Percentiles rank a stretch among this genome's conserved stretches.
These are phyloP conservation scores for Cladosporium sp. DNA, from an alignment of 2,329 filamentous ascomycete genomes.

Conservation along the genomic window DNA sequence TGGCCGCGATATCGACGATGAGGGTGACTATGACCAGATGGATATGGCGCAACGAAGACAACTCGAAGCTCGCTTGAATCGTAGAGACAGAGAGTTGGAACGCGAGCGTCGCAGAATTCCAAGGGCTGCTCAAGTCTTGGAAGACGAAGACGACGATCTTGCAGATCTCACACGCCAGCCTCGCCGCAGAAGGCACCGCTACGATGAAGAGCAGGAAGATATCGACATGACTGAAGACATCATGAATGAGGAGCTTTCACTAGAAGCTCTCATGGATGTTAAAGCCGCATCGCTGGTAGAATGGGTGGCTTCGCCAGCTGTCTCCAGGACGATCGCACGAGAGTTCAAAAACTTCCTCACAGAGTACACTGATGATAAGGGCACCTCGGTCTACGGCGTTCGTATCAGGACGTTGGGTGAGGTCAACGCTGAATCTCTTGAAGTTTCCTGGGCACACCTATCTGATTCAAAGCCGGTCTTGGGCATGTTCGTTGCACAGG, in stretches of 20 bases:
- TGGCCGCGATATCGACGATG: constrained; percentile 69
- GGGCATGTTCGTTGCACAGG: constrained; percentile 93
- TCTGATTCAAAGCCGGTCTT: constrained; percentile 87
- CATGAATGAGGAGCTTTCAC: constrained; percentile 90
- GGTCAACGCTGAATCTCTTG: constrained; percentile 90
- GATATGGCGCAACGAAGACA: constrained; percentile 62
- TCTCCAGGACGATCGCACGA: constrained; percentile 87
- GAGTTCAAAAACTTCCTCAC: constrained; percentile 98
- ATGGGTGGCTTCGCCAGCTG: constrained; percentile 86
- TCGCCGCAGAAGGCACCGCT: constrained; percentile 78
- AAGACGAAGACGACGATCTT: constrained; percentile 77
- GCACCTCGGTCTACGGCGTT: constrained; percentile 89
- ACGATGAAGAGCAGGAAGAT: constrained; percentile 91
- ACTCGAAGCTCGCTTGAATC: constrained; percentile 69
- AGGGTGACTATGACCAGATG: constrained; percentile 68
- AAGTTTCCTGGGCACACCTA: constrained; percentile 93
- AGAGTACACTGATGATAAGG: constrained; percentile 86
- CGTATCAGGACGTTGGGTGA: constrained; percentile 94
- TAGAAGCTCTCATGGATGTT: constrained; percentile 86
- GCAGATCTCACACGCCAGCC: constrained; percentile 82
- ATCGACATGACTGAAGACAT: constrained; percentile 85
- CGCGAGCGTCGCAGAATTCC: constrained; percentile 65
- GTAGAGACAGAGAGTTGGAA: constrained; percentile 68
- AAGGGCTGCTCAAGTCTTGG: constrained; percentile 59
- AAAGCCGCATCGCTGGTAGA: constrained; percentile 92